phyloP scores from a whole-genome alignment of 2,329 filamentous ascomycete species.

The Aspergillus novofumigatus region DNA sequence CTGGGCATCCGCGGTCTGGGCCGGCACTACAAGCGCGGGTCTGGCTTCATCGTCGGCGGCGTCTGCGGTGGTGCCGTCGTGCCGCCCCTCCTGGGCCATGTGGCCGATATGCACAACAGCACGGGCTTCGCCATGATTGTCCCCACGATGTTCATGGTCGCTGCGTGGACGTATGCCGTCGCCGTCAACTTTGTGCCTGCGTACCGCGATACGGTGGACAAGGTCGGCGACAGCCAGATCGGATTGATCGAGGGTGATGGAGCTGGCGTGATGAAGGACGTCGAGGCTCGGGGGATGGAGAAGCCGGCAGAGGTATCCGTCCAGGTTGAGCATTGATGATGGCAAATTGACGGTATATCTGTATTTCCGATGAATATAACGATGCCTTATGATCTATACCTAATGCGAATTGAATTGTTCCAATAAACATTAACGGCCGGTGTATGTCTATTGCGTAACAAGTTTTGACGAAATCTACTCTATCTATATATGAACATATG shows the following conservation, averaged over 20 bases:
- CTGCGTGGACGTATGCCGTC: conserved; percentile 54
- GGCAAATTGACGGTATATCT: background rate
- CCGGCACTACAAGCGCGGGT: conserved; percentile 71
- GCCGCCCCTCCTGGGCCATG: conserved; percentile 66
- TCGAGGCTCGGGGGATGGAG: conserved; percentile 7
- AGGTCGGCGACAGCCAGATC: conserved; percentile 44
- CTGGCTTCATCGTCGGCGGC: conserved; percentile 67
- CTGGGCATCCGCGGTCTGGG: conserved; percentile 73
- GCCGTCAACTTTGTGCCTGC: conserved; percentile 63
- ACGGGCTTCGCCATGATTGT: conserved; percentile 64
- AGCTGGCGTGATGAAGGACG: conserved; percentile 13
- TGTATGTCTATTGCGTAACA: background rate
- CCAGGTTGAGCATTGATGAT: conserved; percentile 11
- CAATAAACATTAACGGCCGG: background rate
- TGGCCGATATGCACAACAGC: conserved; percentile 59
- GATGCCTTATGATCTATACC: background rate
- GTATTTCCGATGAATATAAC: background rate
- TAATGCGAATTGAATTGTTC: background rate
- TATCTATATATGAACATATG: background rate
- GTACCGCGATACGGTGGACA: conserved; percentile 62
- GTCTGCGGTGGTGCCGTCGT: conserved; percentile 71
- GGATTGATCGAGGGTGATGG: conserved; percentile 35
- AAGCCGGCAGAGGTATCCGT: conserved; percentile 3
- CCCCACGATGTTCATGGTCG: conserved; percentile 58
- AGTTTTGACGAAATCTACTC: background rate